Conservation (phyloP, 352 stramenopile genomes). For the Plasmopara halstedii region DNA sequence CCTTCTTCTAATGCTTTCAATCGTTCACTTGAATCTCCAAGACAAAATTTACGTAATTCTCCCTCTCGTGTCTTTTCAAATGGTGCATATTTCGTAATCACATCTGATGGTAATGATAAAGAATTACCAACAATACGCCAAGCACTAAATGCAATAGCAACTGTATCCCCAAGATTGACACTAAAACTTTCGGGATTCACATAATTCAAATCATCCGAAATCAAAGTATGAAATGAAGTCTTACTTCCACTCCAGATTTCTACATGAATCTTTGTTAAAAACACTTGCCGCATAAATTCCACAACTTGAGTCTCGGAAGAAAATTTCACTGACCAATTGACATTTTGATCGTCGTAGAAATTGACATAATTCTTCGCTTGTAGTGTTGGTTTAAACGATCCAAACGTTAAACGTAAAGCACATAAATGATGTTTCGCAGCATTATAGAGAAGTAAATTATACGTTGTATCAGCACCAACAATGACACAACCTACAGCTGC, state of each 20-base stretch:
- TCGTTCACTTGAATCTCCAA: slow-evolving; percentile 69
- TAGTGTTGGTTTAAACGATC: slow-evolving; percentile 52
- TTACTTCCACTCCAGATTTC: too few relatives aligned
- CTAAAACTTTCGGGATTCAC: slow-evolving; percentile 24
- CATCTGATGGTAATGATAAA: slow-evolving; percentile 39
- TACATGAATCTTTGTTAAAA: slow-evolving; percentile 70
- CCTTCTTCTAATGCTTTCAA: slow-evolving; percentile 86
- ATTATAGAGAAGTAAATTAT: slow-evolving; percentile 74
- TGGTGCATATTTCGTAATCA: slow-evolving; percentile 70
- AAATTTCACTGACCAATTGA: slow-evolving; percentile 78
- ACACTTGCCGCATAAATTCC: slow-evolving; percentile 63
- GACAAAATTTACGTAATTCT: slow-evolving; percentile 62
- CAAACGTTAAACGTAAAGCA: slow-evolving; percentile 39
- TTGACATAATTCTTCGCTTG: slow-evolving; percentile 79
- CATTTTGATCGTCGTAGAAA: slow-evolving; percentile 65
- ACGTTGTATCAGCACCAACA: slow-evolving; percentile 52
- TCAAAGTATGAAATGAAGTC: too few relatives aligned
- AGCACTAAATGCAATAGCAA: slow-evolving; percentile 57
- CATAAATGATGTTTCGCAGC: slow-evolving; percentile 59
- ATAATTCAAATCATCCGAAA: slow-evolving; percentile 44
- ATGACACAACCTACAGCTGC: slow-evolving; percentile 59
- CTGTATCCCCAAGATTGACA: slow-evolving; percentile 53
- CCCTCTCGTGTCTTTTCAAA: slow-evolving; percentile 53
- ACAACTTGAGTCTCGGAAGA: slow-evolving; percentile 43
- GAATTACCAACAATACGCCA: slow-evolving; percentile 75